Percentiles rank a stretch among this genome's conserved stretches.
Evolutionary conservation across 805 yeast genomes (phyloP).

Genomic region (Candida takata): DNA sequence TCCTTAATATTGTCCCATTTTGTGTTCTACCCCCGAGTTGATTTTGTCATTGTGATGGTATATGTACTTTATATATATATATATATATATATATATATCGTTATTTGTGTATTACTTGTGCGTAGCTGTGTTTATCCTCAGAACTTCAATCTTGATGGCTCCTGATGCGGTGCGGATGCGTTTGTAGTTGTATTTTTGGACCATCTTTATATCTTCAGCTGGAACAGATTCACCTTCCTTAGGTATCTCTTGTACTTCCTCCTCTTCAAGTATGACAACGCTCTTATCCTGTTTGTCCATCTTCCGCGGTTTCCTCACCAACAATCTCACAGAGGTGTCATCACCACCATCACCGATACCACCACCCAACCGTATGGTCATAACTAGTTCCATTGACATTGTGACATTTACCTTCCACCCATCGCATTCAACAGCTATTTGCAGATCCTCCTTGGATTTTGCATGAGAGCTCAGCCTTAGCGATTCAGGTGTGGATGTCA

Average conservation of each 20-base stretch:
- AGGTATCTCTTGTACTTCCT: constrained; percentile 16
- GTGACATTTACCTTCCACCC: constrained; percentile 18
- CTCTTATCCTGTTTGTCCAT: constrained; percentile 1
- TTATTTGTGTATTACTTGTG: neutral
- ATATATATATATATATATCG: neutral
- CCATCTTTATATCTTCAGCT: constrained; percentile 11
- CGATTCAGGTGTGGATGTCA: constrained; percentile 12
- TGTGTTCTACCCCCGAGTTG: too few species aligned
- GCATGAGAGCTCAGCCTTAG: constrained; percentile 4
- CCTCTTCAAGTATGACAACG: constrained; percentile 2
- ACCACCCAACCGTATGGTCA: constrained; percentile 5
- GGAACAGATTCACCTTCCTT: constrained; percentile 12
- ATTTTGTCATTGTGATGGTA: neutral
- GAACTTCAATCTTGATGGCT: constrained; percentile 18
- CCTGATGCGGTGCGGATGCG: constrained; percentile 7
- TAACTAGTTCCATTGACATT: constrained; percentile 7
- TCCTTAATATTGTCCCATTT: neutral
- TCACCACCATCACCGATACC: constrained; percentile 2
- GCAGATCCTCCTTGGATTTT: constrained; percentile 8
- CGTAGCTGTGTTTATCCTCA: constrained; percentile 11
- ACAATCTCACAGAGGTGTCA: constrained; percentile 5
- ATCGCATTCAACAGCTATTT: constrained; percentile 5
- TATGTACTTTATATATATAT: neutral
- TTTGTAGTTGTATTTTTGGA: constrained; percentile 17
- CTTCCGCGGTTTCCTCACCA: constrained; percentile 12